These are phyloP conservation scores for Trichoderma lentiforme DNA, from an alignment of 2,329 filamentous ascomycete genomes.

Conservation along the genomic window DNA sequence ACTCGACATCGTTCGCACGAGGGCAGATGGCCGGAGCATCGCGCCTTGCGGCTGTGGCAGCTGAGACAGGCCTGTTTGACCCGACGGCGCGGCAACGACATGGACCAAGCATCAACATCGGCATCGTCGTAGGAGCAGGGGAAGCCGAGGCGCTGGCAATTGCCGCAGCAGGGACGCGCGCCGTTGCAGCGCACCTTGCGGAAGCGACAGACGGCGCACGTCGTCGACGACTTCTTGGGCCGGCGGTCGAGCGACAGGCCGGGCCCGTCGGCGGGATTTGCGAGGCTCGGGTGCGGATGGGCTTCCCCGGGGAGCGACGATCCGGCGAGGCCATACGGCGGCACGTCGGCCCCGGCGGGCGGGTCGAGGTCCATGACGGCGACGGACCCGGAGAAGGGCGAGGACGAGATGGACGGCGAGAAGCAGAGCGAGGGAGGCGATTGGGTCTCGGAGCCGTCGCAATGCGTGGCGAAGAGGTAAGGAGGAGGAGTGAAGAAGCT, in stretches of 20 bases:
- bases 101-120: conserved; percentile 40
- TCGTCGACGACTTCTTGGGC: conserved; percentile 43
- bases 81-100: conserved; percentile 49
- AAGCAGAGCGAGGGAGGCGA: not conserved
- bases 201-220: conserved; percentile 53
- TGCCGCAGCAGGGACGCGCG: conserved; percentile 51
- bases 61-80: conserved; percentile 56
- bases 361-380: conserved; percentile 10
- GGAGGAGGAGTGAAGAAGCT: not conserved
- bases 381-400: conserved; percentile 2
- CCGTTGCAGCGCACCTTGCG: conserved; percentile 60
- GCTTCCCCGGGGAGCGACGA: conserved; percentile 14
- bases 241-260: conserved; percentile 29
- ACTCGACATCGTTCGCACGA: conserved; percentile 49
- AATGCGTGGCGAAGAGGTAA: not conserved
- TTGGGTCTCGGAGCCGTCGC: not conserved
- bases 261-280: not conserved
- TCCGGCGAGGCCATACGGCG: not conserved
- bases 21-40: conserved; percentile 56
- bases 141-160: conserved; percentile 57
- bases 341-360: conserved; percentile 6
- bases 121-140: conserved; percentile 55
- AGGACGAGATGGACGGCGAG: not conserved
- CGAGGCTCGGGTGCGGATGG: not conserved
- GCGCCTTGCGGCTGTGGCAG: conserved; percentile 57